Evolutionary conservation across 2,329 filamentous ascomycete genomes (phyloP), one percentile per base, ranked within the genome.

Genomic region (Colletotrichum eremochloae): DNA sequence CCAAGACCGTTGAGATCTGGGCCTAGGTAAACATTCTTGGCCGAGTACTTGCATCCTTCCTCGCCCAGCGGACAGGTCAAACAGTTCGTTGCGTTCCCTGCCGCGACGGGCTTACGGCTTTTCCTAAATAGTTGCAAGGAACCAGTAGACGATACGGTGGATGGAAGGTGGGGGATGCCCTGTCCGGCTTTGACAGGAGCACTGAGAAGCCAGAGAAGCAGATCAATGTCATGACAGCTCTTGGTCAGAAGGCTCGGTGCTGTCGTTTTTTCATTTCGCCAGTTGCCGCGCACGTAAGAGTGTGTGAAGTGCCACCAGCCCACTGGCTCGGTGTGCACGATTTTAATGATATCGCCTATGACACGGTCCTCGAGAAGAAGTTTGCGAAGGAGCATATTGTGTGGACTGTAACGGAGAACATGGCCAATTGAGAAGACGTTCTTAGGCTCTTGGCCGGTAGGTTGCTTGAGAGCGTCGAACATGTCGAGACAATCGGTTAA

Each of bases 251-350:
- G 86, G 1, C 93, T 96, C 8, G 92, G 96, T 33, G 89, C 95
- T n/a, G 88, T 91, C 6, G 85, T 92, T 0, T 90, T 92, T 75
- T 94, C 91, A 74, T 93, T 94, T 7, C 96, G 90, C 96, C 96
- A 98, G 82, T 98, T 98, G 20, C 96, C 96, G 57, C 94, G 89
- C 46, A 98, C 96, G 77, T 96, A 97, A 53, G 92, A 94, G 80
- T 97, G 95, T 0, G 93, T 87, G 80, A 97, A 98, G 80, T 98
- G 96, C 94, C 95, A 98, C 91, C 93, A 97, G 0, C 96, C 96
- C 0, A 99, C 92, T 0, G 96, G 96, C 81, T 98, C 96, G 0
- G 94, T 96, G 81, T 98, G 96, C 74, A 97, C 93, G 50, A 97
- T 87, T 50, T 93, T 96, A 64, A 97, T 85, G 40, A 98, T 86